Percentiles rank a stretch among this genome's conserved stretches.
Evolutionary conservation across 805 yeast species (phyloP).

Genomic region (Barnettozyma siamensis): DNA sequence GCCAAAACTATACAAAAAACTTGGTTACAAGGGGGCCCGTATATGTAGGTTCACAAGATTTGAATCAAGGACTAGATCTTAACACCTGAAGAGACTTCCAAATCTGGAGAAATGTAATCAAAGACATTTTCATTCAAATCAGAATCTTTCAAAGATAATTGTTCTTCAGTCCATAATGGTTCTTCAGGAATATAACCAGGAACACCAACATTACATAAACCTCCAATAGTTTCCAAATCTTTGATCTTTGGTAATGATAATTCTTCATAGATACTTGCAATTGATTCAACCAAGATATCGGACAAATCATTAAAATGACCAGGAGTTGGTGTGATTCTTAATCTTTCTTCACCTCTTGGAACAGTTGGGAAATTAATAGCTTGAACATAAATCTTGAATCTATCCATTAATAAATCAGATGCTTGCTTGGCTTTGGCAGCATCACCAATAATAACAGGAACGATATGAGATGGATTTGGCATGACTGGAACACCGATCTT

Average conservation of each 20-base stretch:
- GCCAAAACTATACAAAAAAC: too few species aligned
- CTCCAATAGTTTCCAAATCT: slow-evolving; percentile 79
- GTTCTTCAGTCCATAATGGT: slow-evolving; percentile 86
- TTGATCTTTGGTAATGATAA: slow-evolving; percentile 66
- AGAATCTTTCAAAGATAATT: slow-evolving; percentile 54
- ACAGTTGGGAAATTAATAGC: slow-evolving; percentile 99
- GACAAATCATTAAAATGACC: slow-evolving; percentile 80
- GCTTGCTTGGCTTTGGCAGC: slow-evolving; percentile 90
- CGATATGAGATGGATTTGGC: slow-evolving; percentile 97
- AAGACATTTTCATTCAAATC: slow-evolving; percentile 64
- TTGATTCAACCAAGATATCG: slow-evolving; percentile 68
- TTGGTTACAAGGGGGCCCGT: too few species aligned
- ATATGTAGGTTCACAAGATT: too few species aligned
- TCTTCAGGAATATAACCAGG: slow-evolving; percentile 38
- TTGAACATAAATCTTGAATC: slow-evolving; percentile 89
- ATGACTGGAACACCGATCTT: slow-evolving; percentile 85
- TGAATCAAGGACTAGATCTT: slow-evolving; percentile 6
- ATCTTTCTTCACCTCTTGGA: slow-evolving; percentile 90
- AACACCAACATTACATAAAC: slow-evolving; percentile 87
- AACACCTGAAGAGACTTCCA: slow-evolving; percentile 68
- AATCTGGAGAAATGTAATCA: slow-evolving; percentile 55
- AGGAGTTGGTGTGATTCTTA: slow-evolving; percentile 98
- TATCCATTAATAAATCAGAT: slow-evolving; percentile 78
- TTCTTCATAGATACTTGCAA: slow-evolving; percentile 75
- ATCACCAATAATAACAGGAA: slow-evolving; percentile 91